Evolutionary conservation across 768 basidiomycete species (phyloP).

Genomic region (Naganishia kalamii): DNA sequence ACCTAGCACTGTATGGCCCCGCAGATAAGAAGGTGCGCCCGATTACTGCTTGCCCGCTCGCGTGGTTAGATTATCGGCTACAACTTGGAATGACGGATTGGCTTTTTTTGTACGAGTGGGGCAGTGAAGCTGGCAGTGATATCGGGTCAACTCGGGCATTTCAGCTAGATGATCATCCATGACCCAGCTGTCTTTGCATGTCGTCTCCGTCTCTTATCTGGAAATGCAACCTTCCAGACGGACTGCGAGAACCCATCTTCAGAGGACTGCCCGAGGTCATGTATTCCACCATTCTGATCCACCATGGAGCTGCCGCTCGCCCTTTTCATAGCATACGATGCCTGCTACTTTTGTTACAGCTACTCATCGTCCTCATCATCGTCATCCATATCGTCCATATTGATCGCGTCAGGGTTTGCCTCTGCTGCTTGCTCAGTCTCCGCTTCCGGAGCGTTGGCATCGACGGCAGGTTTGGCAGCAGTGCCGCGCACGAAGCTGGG

Average conservation of each 20-base stretch:
- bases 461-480: slow-evolving; percentile 33
- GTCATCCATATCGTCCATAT: slow-evolving; percentile 46
- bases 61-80: neutral
- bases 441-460: slow-evolving; percentile 52
- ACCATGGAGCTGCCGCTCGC: no score
- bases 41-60: neutral
- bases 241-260: no score
- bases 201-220: no score
- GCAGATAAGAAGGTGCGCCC: neutral
- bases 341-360: neutral
- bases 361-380: slow-evolving; percentile 25
- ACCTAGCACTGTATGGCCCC: no score
- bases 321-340: no score
- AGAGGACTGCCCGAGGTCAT: no score
- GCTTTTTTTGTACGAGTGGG: slow-evolving; percentile 3
- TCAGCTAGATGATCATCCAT: no score
- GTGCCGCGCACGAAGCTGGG: slow-evolving; percentile 41
- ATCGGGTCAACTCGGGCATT: no score
- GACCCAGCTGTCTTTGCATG: no score
- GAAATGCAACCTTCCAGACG: no score
- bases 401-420: slow-evolving; percentile 47
- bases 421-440: slow-evolving; percentile 47
- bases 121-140: no score
- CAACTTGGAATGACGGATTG: neutral
- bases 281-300: no score